Percentiles rank a stretch among this genome's conserved stretches.
Evolutionary conservation across 257 asterid genomes (phyloP).

Genomic region (Nicotiana otophora): DNA sequence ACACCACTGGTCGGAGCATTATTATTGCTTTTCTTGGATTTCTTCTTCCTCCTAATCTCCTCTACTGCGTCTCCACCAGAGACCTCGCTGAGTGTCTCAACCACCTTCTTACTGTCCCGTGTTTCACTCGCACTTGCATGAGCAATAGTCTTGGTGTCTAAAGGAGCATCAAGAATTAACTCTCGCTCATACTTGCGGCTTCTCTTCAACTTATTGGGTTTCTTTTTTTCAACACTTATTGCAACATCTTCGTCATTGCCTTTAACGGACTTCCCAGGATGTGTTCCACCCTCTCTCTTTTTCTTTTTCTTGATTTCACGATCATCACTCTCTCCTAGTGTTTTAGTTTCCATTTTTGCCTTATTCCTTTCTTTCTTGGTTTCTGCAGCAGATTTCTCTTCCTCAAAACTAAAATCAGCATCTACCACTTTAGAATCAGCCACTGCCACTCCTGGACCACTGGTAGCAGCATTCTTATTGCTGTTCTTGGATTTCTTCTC

Average conservation of each 20-base stretch:
- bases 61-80: neutral
- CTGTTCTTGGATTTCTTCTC: slow-evolving; percentile 6
- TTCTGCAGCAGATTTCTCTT: neutral
- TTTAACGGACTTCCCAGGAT: neutral
- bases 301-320: neutral
- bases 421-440: no score
- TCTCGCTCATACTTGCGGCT: neutral
- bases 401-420: neutral
- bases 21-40: neutral
- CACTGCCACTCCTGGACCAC: neutral
- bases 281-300: neutral
- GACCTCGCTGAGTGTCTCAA: neutral
- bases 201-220: slow-evolving; percentile 3
- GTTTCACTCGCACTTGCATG: neutral
- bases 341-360: neutral
- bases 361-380: neutral
- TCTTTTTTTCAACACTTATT: neutral
- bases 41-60: neutral
- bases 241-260: neutral
- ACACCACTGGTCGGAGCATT: neutral
- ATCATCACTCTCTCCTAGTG: neutral
- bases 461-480: neutral
- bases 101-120: neutral
- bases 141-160: neutral
- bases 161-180: neutral